Percentiles rank a stretch among this genome's conserved stretches.
Evolutionary conservation across 805 yeast genomes (phyloP).

Genomic region (Saturnispora dispora): DNA sequence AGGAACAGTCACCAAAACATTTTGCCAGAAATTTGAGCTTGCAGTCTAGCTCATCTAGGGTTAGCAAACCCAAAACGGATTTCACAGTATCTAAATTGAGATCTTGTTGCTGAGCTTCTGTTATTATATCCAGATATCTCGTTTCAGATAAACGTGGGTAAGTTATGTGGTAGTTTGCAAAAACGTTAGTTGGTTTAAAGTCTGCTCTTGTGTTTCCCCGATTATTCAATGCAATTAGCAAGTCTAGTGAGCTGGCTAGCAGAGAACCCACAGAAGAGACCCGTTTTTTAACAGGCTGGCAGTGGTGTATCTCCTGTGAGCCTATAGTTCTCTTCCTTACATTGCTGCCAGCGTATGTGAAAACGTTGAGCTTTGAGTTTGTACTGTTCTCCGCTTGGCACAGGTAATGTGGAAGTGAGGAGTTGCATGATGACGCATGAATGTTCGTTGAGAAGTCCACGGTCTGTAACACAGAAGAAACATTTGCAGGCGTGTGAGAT

Average conservation of each 20-base stretch:
- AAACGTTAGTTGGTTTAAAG: not conserved
- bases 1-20: not conserved
- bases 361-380: not conserved
- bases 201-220: not conserved
- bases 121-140: not conserved
- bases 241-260: not conserved
- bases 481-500: not conserved
- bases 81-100: not conserved
- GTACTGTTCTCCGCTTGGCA: not conserved
- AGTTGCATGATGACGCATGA: not conserved
- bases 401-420: not conserved
- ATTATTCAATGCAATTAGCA: not conserved
- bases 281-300: constrained; percentile 1
- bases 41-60: not conserved
- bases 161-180: not conserved
- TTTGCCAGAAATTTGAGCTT: constrained; percentile 2
- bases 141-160: not conserved
- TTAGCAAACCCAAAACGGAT: not conserved
- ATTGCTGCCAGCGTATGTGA: not conserved
- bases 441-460: not conserved
- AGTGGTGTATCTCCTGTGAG: not conserved
- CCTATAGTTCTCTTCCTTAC: not conserved
- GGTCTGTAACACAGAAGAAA: not conserved
- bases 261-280: not conserved
- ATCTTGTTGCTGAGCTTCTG: not conserved